Conservation (phyloP, 164 flowering plant genomes). For the Euptelea pleiosperma region DNA sequence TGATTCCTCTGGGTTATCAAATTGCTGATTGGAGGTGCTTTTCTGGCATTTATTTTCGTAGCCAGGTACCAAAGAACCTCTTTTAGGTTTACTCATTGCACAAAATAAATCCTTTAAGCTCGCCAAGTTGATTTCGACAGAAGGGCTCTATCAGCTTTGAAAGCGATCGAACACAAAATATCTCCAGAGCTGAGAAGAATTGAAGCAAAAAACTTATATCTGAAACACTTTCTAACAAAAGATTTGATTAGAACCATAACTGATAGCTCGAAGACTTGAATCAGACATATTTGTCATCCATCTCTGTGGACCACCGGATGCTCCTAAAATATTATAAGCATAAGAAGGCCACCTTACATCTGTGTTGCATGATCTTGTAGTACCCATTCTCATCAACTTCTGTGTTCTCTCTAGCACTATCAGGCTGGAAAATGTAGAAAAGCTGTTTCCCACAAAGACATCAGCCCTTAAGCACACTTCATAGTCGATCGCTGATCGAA, state of each 20-base stretch:
- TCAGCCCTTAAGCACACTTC: constrained; percentile 92
- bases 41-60: too few species aligned
- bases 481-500: constrained; percentile 92
- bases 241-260: constrained; percentile 75
- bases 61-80: too few species aligned
- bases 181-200: too few species aligned
- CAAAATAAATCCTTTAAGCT: too few species aligned
- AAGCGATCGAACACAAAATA: too few species aligned
- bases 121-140: too few species aligned
- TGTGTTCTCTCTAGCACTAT: constrained; percentile 86
- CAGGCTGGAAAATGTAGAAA: constrained; percentile 93
- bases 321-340: constrained; percentile 78
- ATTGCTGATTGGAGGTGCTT: background rate
- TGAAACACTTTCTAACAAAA: constrained; percentile 41
- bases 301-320: constrained; percentile 53
- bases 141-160: too few species aligned
- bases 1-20: background rate
- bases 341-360: constrained; percentile 73
- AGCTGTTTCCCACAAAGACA: constrained; percentile 89
- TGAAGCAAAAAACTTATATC: too few species aligned
- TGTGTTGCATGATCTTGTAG: constrained; percentile 32
- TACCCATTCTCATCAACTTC: constrained; percentile 48
- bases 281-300: constrained; percentile 86
- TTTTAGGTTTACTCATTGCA: too few species aligned
- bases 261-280: constrained; percentile 66